Evolutionary conservation across 2,329 filamentous ascomycete genomes (phyloP).

Genomic region (Aspergillus candidus): DNA sequence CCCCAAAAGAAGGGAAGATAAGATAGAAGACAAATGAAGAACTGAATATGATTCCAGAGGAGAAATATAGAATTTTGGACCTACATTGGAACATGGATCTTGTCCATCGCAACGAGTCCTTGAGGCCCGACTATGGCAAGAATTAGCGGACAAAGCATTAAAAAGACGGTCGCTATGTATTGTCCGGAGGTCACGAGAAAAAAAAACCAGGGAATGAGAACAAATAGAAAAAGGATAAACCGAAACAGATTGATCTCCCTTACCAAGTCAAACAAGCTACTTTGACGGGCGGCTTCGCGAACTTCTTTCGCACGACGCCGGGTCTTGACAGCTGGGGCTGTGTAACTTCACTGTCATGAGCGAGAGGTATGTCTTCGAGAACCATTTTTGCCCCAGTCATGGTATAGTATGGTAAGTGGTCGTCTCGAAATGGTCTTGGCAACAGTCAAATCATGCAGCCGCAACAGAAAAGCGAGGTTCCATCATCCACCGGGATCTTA

Average conservation of each 20-base stretch:
- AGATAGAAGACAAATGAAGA: neutral
- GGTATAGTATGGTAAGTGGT: too few species aligned
- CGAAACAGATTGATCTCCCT: constrained; percentile 12
- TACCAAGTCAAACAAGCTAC: constrained; percentile 41
- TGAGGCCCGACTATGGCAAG: constrained; percentile 33
- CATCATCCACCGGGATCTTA: too few species aligned
- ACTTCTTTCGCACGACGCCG: constrained; percentile 37
- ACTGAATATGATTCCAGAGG: neutral
- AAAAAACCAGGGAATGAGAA: neutral
- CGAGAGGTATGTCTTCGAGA: constrained; percentile 14
- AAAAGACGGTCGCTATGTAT: constrained; percentile 5
- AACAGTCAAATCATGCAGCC: too few species aligned
- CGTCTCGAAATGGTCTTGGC: constrained; percentile 3
- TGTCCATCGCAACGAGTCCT: constrained; percentile 42
- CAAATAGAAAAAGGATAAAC: neutral
- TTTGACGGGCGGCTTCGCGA: constrained; percentile 41
- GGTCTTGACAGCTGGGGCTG: constrained; percentile 22
- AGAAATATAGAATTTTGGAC: constrained; percentile 11
- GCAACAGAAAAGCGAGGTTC: too few species aligned
- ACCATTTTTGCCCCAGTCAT: constrained; percentile 13
- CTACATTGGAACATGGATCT: constrained; percentile 39
- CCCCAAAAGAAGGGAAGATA: neutral
- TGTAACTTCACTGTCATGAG: constrained; percentile 15
- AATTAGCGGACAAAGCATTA: constrained; percentile 4
- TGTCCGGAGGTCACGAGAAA: constrained; percentile 2